These are phyloP conservation scores for Metroxylon sagu DNA, from an alignment of 176 grass and related monocot genomes.

Conservation along the genomic window DNA sequence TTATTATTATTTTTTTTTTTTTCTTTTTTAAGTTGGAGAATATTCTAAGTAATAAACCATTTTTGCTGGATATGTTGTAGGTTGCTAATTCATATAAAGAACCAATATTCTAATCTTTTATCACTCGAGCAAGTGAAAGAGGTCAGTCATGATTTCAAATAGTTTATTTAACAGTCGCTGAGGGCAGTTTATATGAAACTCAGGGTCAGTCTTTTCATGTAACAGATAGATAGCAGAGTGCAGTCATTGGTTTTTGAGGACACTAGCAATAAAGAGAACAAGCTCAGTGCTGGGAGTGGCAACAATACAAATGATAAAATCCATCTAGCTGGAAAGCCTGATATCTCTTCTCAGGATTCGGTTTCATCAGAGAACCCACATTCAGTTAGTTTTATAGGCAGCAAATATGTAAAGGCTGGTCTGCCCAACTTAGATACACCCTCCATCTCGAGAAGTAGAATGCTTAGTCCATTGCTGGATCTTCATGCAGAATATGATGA, in stretches of 20 bases:
- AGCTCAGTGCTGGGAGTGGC: neutral
- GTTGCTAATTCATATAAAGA: conserved; percentile 80
- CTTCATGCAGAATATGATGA: conserved; percentile 94
- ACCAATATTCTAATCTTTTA: conserved; percentile 65
- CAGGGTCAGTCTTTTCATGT: conserved; percentile 8
- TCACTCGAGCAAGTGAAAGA: conserved; percentile 46
- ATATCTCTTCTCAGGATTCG: neutral
- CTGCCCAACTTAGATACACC: conserved; percentile 48
- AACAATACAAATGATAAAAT: neutral
- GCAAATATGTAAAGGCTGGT: neutral
- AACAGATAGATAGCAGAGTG: conserved; percentile 66
- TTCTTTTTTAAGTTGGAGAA: too few species aligned
- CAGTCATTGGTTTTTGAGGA: conserved; percentile 65
- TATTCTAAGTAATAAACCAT: neutral
- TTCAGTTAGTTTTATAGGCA: conserved; percentile 22
- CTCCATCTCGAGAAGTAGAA: conserved; percentile 26
- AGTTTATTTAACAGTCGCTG: too few species aligned
- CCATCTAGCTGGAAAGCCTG: neutral
- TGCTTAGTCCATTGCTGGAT: conserved; percentile 70
- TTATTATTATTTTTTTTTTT: too few species aligned
- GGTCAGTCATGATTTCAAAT: conserved; percentile 24
- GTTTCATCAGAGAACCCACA: conserved; percentile 29
- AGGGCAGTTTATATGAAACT: too few species aligned
- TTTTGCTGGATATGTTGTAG: conserved; percentile 34
- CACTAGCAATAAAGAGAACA: conserved; percentile 28